Base-by-base conservation (phyloP, 805 yeast species). In the Tetrapisispora iriomotensis region DNA sequence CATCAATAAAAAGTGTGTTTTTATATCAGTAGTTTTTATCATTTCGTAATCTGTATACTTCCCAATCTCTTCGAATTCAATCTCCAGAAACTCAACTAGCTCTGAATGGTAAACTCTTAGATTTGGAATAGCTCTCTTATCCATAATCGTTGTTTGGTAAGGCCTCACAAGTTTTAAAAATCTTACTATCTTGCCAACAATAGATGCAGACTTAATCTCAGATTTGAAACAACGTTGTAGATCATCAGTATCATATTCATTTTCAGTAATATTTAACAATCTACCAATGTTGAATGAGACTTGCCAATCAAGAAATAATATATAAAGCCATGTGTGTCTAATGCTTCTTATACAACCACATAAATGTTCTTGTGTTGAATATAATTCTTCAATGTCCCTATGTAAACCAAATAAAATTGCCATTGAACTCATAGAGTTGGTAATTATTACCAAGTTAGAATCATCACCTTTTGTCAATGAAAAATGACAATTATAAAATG, bases 251-350 rank as follows among this genome's bases (percentile, higher is more conserved):
- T 41, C 43, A 27, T 40, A 48, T 4, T 19, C n/a, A 6, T 32
- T 31, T 7, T 25, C 18, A 14, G 34, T n/a, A 4, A 49, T 39
- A 32, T 40, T 34, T 21, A 53, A 27, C 2, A 54, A 50, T 6
- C 42, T 43, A 0, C 65, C 65, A 17, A 47, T 46, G 24, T 49
- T 49, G 20, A 50, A 46, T 1, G 64, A 42, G 1, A 45, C 31
- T 4, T 40, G 42, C 24, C 51, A 44, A 44, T 61, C 65, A 8
- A 45, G 32, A 28, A 42, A 50, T 9, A 57, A 20, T 1, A 50
- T 43, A 52, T 54, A 47, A 15, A 47, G 43, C 56, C 61, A 60
- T n/a, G 56, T 18, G 17, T 48, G 49, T 34, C 52, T 47, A 10
- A 61, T 14, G 3, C 51, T 32, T 12, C 40, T 40, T 14, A 49